Conservation (phyloP, 345 rosid species). For the Acer saccharum region DNA sequence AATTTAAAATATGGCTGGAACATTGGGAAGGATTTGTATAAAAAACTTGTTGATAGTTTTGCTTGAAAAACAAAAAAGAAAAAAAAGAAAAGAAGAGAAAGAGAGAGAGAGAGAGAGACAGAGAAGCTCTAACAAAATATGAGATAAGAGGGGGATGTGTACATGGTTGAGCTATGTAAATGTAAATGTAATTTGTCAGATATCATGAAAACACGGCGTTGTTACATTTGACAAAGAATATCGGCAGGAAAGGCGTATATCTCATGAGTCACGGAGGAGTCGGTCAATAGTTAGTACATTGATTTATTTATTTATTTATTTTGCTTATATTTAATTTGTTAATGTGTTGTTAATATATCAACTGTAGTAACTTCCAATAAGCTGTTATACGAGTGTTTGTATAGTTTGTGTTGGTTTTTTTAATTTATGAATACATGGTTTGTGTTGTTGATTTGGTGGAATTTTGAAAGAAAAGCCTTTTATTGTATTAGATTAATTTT, state of each 20-base stretch:
- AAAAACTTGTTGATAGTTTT: neutral
- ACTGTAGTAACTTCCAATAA: neutral
- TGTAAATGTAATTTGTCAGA: neutral
- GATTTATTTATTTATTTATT: neutral
- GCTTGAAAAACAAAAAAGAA: neutral
- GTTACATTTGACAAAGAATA: too few relatives aligned
- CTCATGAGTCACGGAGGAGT: neutral
- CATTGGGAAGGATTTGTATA: neutral
- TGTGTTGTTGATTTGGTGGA: too few relatives aligned
- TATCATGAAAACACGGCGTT: neutral
- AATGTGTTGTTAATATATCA: neutral
- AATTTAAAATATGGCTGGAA: neutral
- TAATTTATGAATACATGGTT: too few relatives aligned
- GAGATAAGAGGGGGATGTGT: neutral
- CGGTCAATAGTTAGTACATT: neutral
- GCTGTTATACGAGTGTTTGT: neutral
- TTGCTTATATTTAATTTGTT: neutral
- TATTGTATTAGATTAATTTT: too few relatives aligned
- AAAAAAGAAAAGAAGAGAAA: neutral
- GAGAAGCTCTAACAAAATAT: neutral
- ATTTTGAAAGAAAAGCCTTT: neutral
- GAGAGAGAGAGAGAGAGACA: neutral
- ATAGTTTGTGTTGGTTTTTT: neutral
- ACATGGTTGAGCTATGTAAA: conserved; percentile 15
- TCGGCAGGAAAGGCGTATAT: neutral